Evolutionary conservation across 1,139 yeast genomes (phyloP).

Genomic region (Yamadazyma blattariae): DNA sequence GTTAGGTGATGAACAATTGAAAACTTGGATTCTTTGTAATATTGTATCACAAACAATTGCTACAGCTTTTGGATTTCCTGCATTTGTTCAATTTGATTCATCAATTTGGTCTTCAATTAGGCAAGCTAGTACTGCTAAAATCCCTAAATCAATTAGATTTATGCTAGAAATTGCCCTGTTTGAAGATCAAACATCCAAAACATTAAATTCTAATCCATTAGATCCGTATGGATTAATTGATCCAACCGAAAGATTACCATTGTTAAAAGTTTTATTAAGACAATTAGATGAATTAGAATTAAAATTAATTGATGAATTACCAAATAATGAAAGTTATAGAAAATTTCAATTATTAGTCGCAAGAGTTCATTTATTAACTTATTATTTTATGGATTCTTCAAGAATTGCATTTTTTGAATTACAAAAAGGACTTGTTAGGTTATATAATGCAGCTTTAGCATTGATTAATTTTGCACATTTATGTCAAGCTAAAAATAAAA

Average conservation of each 20-base stretch:
- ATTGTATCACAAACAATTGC: conserved; percentile 87
- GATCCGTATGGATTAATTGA: conserved; percentile 68
- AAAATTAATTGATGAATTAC: conserved; percentile 31
- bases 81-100: conserved; percentile 82
- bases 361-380: conserved; percentile 74
- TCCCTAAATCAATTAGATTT: conserved; percentile 63
- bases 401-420: conserved; percentile 58
- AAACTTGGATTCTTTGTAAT: conserved; percentile 94
- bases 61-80: conserved; percentile 91
- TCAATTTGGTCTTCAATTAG: conserved; percentile 57
- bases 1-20: conserved; percentile 69
- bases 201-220: conserved; percentile 69
- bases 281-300: conserved; percentile 76
- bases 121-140: conserved; percentile 29
- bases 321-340: conserved; percentile 56
- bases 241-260: conserved; percentile 67
- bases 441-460: conserved; percentile 76
- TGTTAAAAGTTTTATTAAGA: conserved; percentile 64
- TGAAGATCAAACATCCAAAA: conserved; percentile 80
- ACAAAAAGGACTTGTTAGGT: conserved; percentile 69
- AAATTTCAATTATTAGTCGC: conserved; percentile 68
- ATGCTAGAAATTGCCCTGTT: conserved; percentile 82
- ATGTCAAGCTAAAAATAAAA: conserved; percentile 58
- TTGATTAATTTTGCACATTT: conserved; percentile 64
- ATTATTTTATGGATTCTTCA: conserved; percentile 71